Base-by-base conservation (phyloP, 2,329 filamentous ascomycete species). In the Leptoxyphium fumago region DNA sequence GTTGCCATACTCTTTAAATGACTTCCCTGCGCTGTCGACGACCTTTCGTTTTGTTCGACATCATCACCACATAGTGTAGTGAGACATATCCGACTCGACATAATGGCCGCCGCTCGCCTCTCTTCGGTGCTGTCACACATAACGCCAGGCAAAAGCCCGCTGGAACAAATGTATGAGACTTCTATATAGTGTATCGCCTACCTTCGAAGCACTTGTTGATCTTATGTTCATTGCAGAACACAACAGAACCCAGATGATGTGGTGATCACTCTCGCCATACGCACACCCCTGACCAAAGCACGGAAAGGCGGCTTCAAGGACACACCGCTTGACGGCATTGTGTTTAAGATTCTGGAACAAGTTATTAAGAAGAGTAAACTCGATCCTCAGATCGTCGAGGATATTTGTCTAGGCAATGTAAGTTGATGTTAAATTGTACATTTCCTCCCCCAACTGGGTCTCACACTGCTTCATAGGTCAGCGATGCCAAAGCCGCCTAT, bases 241-340 rank as follows among this genome's bases (percentile, higher is more conserved):
- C 41, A 41, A n/a, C 44, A 96, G 72, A 93, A 94, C 65, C 78
- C 88, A 54, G 89, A 96, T 63, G 91, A 98, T 70, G 75, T 98
- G 44, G 91, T 98, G 62, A 94, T 96, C 60, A 98, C 91, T 7
- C 77, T 93, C 46, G 89, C 89, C 26, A 72, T 88, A 57, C 84
- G 91, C 45, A 95, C 89, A 26, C 87, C 91, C 1, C 74, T 98
- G 49, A 74, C 82, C 60, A 96, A 95, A 70, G 87, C 77, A 43
- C 74, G 74, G 63, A 95, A 94, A 74, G 89, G 91, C 52, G 86
- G 87, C 38, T 83, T 98, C 72, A 96, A 95, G 72, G 89, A 98
- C 64, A 93, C 87, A 5, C 75, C 75, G 36, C 77, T 96, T 50
- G 91, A 98, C 64, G 89, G 81, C 65, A 72, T 98, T 45, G 64